A percentile compares a stretch with the other conserved stretches of the same genome.
phyloP scores from a whole-genome alignment of 2,329 filamentous ascomycete genomes.

The Venturia carpophila region DNA sequence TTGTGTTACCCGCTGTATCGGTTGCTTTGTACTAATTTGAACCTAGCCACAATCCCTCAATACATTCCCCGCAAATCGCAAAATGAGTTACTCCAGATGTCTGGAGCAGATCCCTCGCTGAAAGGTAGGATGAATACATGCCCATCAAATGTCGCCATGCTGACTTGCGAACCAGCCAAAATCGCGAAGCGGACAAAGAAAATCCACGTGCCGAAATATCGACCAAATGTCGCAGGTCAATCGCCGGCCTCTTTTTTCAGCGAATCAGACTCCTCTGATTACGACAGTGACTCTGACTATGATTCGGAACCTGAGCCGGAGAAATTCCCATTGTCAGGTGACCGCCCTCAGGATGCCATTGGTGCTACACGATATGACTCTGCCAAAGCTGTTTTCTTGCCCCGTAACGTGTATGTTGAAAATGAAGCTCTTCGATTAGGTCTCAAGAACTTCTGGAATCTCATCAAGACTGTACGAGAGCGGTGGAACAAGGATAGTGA shows the following conservation, averaged over 20 bases:
- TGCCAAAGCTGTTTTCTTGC: slow-evolving; percentile 54
- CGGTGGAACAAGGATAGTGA: slow-evolving; percentile 52
- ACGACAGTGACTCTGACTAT: slow-evolving; percentile 40
- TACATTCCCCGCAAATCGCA: slow-evolving; percentile 39
- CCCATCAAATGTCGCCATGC: slow-evolving; percentile 20
- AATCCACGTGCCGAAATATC: slow-evolving; percentile 18
- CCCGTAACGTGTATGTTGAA: slow-evolving; percentile 43
- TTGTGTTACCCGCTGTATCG: not conserved
- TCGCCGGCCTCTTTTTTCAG: slow-evolving; percentile 22
- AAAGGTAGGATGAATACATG: slow-evolving; percentile 25
- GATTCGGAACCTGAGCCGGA: slow-evolving; percentile 47
- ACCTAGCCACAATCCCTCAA: slow-evolving; percentile 22
- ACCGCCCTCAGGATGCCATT: slow-evolving; percentile 45
- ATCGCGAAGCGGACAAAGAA: slow-evolving; percentile 30
- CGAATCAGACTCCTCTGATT: slow-evolving; percentile 40
- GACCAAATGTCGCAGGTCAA: slow-evolving; percentile 10
- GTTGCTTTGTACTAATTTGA: not conserved
- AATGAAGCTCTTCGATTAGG: slow-evolving; percentile 47
- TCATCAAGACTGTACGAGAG: slow-evolving; percentile 52
- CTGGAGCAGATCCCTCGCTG: slow-evolving; percentile 35
- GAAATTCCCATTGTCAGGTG: slow-evolving; percentile 46
- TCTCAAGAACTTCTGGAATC: slow-evolving; percentile 50
- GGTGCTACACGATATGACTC: slow-evolving; percentile 51
- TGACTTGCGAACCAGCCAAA: slow-evolving; percentile 24
- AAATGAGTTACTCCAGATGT: slow-evolving; percentile 38